phyloP scores from a whole-genome alignment of 495 filamentous ascomycete species.

The Aspergillus egyptiacus region DNA sequence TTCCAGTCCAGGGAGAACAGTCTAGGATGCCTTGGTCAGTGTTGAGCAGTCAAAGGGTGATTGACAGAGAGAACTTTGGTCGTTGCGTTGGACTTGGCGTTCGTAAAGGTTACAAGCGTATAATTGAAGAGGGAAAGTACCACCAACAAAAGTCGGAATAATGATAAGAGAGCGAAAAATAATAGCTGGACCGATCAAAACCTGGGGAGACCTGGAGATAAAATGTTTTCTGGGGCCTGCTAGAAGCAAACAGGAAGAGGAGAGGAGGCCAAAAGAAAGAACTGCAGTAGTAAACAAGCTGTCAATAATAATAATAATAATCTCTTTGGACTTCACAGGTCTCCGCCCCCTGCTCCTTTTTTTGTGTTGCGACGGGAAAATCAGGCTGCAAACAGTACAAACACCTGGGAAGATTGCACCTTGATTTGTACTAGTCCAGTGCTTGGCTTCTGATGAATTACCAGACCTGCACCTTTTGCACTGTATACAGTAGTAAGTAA shows the following conservation, averaged over 20 bases:
- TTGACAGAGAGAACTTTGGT: constrained; percentile 19
- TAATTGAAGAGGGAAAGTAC: constrained; percentile 11
- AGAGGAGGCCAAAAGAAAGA: constrained; percentile 5
- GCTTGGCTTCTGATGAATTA: not conserved
- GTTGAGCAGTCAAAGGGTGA: not conserved
- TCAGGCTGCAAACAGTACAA: constrained; percentile 23
- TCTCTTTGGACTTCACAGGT: constrained; percentile 1
- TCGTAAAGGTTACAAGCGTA: constrained; percentile 17
- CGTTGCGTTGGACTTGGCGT: constrained; percentile 17
- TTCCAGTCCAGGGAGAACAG: not conserved
- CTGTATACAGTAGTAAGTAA: too few relatives aligned
- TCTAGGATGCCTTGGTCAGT: not conserved
- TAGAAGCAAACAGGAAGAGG: constrained; percentile 2
- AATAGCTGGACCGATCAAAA: not conserved
- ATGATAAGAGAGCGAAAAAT: not conserved
- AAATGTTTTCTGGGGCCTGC: not conserved
- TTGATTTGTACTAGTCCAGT: not conserved
- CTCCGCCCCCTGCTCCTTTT: constrained; percentile 24
- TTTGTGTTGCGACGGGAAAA: constrained; percentile 2
- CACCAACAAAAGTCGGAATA: not conserved
- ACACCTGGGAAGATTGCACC: constrained; percentile 2
- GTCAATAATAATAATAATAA: constrained; percentile 4
- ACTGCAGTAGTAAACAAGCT: not conserved
- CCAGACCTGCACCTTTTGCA: too few relatives aligned
- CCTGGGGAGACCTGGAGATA: too few relatives aligned